A percentile compares a stretch with the other conserved stretches of the same genome.
phyloP scores from a whole-genome alignment of 148 eudicot species.

The Oxyria digyna region DNA sequence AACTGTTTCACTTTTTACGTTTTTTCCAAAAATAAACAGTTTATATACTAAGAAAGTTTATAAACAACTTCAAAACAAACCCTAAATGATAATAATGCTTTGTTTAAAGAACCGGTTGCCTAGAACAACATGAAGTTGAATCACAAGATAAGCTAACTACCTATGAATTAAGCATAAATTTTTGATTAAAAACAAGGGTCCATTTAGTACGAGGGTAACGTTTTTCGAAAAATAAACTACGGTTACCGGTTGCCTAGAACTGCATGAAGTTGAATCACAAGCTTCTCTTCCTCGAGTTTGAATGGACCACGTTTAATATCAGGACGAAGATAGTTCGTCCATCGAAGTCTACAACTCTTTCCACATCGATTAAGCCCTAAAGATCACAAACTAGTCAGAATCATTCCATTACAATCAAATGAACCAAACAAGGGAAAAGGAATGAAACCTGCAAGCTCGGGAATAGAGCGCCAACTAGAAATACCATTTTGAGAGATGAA shows the following conservation, averaged over 20 bases:
- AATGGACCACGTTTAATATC: conserved; percentile 74
- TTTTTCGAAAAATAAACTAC: too few relatives aligned
- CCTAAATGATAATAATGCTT: too few relatives aligned
- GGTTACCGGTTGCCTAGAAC: conserved; percentile 76
- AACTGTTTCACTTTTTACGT: too few relatives aligned
- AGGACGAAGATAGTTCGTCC: conserved; percentile 79
- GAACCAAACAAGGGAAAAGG: background rate
- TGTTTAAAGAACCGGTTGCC: too few relatives aligned
- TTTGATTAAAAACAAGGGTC: too few relatives aligned
- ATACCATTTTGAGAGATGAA: conserved; percentile 3
- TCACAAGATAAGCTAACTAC: too few relatives aligned
- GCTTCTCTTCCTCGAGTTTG: conserved; percentile 53
- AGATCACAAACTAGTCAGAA: background rate
- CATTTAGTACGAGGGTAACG: too few relatives aligned
- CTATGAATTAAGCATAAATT: too few relatives aligned
- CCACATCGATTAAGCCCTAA: conserved; percentile 72
- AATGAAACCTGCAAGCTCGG: background rate
- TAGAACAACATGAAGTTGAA: too few relatives aligned
- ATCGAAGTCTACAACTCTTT: conserved; percentile 80
- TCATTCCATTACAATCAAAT: background rate
- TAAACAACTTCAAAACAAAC: too few relatives aligned
- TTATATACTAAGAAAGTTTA: too few relatives aligned
- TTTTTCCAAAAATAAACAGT: too few relatives aligned
- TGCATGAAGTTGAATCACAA: conserved; percentile 51
- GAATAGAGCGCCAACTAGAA: background rate